These are phyloP conservation scores for Gastrodia elata DNA, from an alignment of 106 monocot genomes.

Conservation along the genomic window DNA sequence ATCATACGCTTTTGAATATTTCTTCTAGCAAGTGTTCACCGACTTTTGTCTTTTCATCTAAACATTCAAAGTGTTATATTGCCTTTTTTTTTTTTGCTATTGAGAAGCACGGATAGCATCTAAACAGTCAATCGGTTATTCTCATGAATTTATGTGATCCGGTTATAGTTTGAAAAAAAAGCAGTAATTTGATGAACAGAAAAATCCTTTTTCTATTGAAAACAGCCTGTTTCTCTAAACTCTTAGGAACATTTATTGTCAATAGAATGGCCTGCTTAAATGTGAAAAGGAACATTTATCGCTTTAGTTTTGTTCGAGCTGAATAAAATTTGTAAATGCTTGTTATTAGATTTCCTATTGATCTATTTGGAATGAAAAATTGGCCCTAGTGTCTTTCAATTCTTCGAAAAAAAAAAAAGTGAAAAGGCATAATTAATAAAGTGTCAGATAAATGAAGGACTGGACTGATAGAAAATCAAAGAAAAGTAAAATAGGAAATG, in stretches of 20 bases:
- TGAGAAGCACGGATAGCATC: neutral
- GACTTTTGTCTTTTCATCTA: neutral
- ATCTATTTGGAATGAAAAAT: no score
- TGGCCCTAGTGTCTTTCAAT: no score
- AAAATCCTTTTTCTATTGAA: neutral
- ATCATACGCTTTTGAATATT: neutral
- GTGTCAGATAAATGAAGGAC: no score
- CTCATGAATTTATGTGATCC: neutral
- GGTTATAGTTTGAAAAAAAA: neutral
- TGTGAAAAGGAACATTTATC: no score
- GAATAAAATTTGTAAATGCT: no score
- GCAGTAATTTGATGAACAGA: neutral
- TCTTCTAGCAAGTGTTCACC: neutral
- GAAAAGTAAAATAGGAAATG: no score
- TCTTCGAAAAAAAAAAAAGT: no score
- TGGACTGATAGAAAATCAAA: no score
- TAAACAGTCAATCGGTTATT: neutral
- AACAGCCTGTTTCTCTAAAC: neutral
- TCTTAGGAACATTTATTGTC: neutral
- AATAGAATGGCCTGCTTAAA: neutral
- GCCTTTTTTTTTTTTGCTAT: neutral
- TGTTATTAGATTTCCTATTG: no score
- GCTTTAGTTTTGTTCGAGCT: no score
- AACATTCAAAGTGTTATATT: neutral
- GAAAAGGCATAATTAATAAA: no score